A percentile compares a stretch with the other conserved stretches of the same genome.
Conservation (phyloP, 2,329 filamentous ascomycete genomes). For the Sporothrix luriei region DNA sequence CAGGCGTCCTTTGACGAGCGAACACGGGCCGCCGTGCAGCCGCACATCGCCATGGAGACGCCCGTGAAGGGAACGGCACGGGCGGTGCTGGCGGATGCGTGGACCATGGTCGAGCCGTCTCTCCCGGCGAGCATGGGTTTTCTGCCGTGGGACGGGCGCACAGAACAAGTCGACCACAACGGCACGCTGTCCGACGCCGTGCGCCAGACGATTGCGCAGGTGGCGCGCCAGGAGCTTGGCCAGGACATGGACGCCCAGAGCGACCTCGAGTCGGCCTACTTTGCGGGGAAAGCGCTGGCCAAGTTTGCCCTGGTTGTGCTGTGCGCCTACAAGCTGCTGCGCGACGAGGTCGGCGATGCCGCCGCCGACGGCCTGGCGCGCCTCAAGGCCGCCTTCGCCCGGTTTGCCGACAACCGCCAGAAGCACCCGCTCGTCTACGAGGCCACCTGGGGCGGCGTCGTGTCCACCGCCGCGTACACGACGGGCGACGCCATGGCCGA, state of each 20-base stretch:
- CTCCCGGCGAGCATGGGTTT: conserved; percentile 77
- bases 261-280: conserved; percentile 87
- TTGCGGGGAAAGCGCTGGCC: conserved; percentile 75
- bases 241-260: conserved; percentile 74
- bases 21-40: conserved; percentile 52
- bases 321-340: conserved; percentile 64
- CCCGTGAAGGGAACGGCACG: conserved; percentile 83
- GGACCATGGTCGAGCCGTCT: conserved; percentile 75
- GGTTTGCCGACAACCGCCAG: conserved; percentile 69
- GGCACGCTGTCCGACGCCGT: conserved; percentile 54
- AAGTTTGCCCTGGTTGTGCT: conserved; percentile 75
- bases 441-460: conserved; percentile 75
- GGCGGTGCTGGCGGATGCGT: conserved; percentile 70
- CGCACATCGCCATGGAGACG: conserved; percentile 68
- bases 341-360: conserved; percentile 52
- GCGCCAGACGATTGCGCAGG: conserved; percentile 60
- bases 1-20: conserved; percentile 68
- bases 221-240: conserved; percentile 67
- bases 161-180: conserved; percentile 47
- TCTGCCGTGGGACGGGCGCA: conserved; percentile 69
- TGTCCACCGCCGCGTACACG: conserved; percentile 72
- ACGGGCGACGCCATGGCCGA: conserved; percentile 72
- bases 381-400: conserved; percentile 67
- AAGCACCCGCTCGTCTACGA: conserved; percentile 67
- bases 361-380: conserved; percentile 61